Evolutionary conservation across 1,284 basidiomycete genomes (phyloP).

Genomic region (Ustilago vetiveriae): DNA sequence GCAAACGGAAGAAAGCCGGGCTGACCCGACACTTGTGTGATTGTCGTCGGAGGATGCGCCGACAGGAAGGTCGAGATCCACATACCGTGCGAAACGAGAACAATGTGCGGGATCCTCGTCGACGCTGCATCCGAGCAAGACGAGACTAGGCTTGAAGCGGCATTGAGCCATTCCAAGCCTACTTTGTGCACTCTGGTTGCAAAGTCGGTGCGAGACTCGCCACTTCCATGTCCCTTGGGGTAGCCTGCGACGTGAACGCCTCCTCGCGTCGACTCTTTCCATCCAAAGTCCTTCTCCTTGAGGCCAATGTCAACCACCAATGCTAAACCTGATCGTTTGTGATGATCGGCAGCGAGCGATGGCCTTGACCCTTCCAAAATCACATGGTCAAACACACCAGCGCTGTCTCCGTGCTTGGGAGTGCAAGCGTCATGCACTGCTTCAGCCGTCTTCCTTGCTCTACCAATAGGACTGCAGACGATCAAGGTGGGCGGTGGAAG

Average conservation of each 20-base stretch:
- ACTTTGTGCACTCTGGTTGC: slow-evolving; percentile 16
- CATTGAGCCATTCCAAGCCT: slow-evolving; percentile 27
- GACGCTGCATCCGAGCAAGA: background rate
- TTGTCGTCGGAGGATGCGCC: slow-evolving; percentile 34
- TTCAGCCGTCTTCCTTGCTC: slow-evolving; percentile 52
- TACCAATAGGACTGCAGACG: slow-evolving; percentile 53
- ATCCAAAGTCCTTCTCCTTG: slow-evolving; percentile 52
- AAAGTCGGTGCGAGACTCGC: slow-evolving; percentile 32
- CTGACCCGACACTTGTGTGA: slow-evolving; percentile 18
- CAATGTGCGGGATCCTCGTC: slow-evolving; percentile 37
- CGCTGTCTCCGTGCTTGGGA: background rate
- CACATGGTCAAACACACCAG: slow-evolving; percentile 5
- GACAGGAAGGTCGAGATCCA: slow-evolving; percentile 59
- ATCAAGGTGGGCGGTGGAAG: slow-evolving; percentile 49
- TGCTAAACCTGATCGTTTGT: background rate
- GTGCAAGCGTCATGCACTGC: slow-evolving; percentile 35
- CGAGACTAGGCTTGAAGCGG: slow-evolving; percentile 5
- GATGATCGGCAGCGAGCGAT: background rate
- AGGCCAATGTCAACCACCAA: slow-evolving; percentile 30
- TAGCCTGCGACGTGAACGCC: slow-evolving; percentile 43
- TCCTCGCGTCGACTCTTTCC: slow-evolving; percentile 48
- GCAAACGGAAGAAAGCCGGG: slow-evolving; percentile 42
- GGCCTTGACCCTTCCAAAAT: background rate
- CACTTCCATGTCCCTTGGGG: slow-evolving; percentile 24
- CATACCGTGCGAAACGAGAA: slow-evolving; percentile 61